Evolutionary conservation across 768 basidiomycete species (phyloP), one percentile per base, ranked within the genome.

Genomic region (Auriculariales sp.): DNA sequence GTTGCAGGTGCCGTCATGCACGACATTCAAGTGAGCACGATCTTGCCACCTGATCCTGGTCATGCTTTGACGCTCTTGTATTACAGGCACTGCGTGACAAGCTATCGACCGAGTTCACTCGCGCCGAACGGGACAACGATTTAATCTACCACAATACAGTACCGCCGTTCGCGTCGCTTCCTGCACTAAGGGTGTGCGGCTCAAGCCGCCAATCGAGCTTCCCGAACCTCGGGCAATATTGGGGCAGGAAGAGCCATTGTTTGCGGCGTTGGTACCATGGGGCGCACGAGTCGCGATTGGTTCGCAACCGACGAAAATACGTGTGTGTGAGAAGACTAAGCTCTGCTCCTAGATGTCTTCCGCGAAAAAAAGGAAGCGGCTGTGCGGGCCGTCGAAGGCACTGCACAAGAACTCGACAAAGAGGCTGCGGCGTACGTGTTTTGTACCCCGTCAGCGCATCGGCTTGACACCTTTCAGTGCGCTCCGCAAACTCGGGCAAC

Each of bases 131-230:
- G 28, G 94, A 98, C 63, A 99, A 99, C 61, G 86, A 94, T 63
- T 68, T 95, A 5, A 95, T 99, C 32, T 99, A 97, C 66, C 90
- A 95, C 56, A 74, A 88, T 47, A 82, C 88, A 50, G 71, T 94
- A 1, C 91, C 93, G 1, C 68, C 90, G 0, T 57, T 75, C 3
- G 77, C 83, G 2, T 73, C 81, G 14, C 73, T 95, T 5, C 66
- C 79, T 0, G 60, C 72, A 0, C 79, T 97, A 46, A 67, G 70
- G 78, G 78, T 31, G 77, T 79, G 2, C 65, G 74, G 9, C 75
- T 97, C 59, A 84, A 80, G 29, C 73, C 79, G 52, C 79, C 81
- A 0, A 62, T 68, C 1, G 81, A 70, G 2, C 59, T 91, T 31
- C 60, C 61, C 14, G 76, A 88, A 57, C 82, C 81, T 17, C 69